Conservation (phyloP, 2,329 filamentous ascomycete species). For the Eutypa lata region DNA sequence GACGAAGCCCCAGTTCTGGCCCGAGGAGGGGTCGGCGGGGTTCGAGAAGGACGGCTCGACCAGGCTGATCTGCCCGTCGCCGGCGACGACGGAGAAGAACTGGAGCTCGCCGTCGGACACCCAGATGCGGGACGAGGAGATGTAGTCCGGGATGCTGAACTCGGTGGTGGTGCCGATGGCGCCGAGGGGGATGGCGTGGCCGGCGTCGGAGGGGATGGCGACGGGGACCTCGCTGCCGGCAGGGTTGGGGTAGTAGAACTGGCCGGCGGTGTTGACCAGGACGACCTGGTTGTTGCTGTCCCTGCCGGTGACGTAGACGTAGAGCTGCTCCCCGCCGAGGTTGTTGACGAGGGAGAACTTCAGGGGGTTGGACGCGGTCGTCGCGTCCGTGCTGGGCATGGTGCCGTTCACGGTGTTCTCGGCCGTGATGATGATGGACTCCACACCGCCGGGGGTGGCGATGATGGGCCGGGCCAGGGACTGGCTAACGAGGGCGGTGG, state of each 20-base stretch:
- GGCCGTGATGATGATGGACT: slow-evolving; percentile 33
- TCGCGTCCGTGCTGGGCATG: slow-evolving; percentile 1
- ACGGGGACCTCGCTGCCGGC: slow-evolving; percentile 27
- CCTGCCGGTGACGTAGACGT: slow-evolving; percentile 40
- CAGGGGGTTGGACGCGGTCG: slow-evolving; percentile 12
- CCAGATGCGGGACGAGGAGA: slow-evolving; percentile 40
- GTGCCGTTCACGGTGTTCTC: slow-evolving; percentile 40
- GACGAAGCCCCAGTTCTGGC: slow-evolving; percentile 47
- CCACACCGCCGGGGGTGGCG: slow-evolving; percentile 25
- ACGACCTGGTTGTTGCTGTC: slow-evolving; percentile 33
- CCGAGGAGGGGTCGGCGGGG: slow-evolving; percentile 38
- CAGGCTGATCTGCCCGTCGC: slow-evolving; percentile 29
- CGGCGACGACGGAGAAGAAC: slow-evolving; percentile 34
- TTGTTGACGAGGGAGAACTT: slow-evolving; percentile 36
- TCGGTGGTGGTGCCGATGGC: slow-evolving; percentile 32
- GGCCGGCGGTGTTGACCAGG: slow-evolving; percentile 36
- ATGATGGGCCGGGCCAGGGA: slow-evolving; percentile 32
- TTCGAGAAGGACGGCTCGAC: slow-evolving; percentile 48
- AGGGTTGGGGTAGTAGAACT: slow-evolving; percentile 37
- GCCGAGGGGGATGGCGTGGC: slow-evolving; percentile 36
- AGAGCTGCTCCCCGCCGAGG: slow-evolving; percentile 30
- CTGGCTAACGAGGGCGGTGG: slow-evolving; percentile 18
- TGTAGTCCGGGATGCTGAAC: slow-evolving; percentile 36
- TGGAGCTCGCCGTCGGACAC: slow-evolving; percentile 36
- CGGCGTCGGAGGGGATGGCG: slow-evolving; percentile 20